phyloP scores from a whole-genome alignment of 345 rosid genomes.

The Salix viminalis region DNA sequence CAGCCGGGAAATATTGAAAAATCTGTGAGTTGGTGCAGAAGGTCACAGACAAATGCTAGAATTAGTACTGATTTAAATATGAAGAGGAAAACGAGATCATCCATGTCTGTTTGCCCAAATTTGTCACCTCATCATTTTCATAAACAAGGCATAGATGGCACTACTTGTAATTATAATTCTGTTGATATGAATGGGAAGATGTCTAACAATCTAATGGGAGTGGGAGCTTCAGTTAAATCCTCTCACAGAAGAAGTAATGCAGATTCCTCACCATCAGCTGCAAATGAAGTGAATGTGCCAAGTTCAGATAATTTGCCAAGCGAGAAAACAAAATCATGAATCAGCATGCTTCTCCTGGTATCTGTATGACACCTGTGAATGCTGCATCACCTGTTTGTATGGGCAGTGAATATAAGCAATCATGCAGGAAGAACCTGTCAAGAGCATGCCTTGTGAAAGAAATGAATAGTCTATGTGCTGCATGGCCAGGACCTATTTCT shows the following conservation, averaged over 20 bases:
- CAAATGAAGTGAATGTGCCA: constrained; percentile 17
- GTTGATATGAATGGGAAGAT: constrained; percentile 6
- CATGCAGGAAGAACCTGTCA: constrained; percentile 53
- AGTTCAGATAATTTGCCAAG: constrained; percentile 20
- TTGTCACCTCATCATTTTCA: background rate
- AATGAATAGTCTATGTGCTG: constrained; percentile 40
- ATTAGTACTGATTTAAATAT: constrained; percentile 24
- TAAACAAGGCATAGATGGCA: constrained; percentile 12
- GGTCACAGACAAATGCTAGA: constrained; percentile 22
- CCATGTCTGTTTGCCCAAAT: constrained; percentile 6
- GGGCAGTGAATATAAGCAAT: constrained; percentile 62
- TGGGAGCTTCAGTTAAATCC: constrained; percentile 5
- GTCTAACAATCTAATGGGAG: constrained; percentile 5
- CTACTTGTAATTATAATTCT: constrained; percentile 5
- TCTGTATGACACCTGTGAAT: constrained; percentile 37
- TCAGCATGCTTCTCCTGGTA: constrained; percentile 32
- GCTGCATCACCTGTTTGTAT: constrained; percentile 74
- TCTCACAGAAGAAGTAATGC: constrained; percentile 10
- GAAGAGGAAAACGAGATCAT: constrained; percentile 28
- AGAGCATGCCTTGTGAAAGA: constrained; percentile 43
- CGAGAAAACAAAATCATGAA: constrained; percentile 27
- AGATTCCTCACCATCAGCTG: constrained; percentile 15
- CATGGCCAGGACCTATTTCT: constrained; percentile 34
- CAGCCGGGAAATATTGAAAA: constrained; percentile 10
- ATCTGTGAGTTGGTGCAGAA: constrained; percentile 17